Percentiles rank a stretch among this genome's conserved stretches.
Conservation (phyloP, 371 early-diverging fungal species). For the Zopfochytrium polystomum region DNA sequence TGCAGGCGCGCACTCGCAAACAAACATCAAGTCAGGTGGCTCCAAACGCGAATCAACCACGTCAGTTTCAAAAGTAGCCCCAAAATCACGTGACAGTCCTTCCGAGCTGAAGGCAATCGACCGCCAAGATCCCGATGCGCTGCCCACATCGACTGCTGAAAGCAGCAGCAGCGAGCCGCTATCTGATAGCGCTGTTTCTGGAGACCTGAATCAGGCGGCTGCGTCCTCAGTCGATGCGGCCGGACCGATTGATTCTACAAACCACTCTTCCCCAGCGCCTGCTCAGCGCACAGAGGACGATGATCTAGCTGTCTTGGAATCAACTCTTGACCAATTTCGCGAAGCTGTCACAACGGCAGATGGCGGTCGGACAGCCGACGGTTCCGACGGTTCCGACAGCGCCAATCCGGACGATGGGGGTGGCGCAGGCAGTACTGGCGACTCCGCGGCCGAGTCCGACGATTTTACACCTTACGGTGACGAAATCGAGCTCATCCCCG, state of each 20-base stretch:
- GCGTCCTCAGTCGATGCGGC: background rate
- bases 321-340: background rate
- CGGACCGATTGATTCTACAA: background rate
- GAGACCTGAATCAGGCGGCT: background rate
- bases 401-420: background rate
- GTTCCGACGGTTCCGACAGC: background rate
- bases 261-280: background rate
- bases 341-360: no score
- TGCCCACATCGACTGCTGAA: background rate
- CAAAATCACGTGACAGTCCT: no score
- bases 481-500: constrained; percentile 26
- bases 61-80: no score
- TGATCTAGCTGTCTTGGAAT: background rate
- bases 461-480: constrained; percentile 8
- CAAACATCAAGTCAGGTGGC: no score
- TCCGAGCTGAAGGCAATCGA: background rate
- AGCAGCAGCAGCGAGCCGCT: no score
- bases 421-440: background rate
- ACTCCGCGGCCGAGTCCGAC: no score
- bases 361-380: background rate
- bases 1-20: no score
- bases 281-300: background rate
- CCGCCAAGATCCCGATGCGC: background rate
- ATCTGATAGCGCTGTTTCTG: background rate
- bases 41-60: no score